Base-by-base conservation (phyloP, 371 early-diverging fungal species). In the Actinomortierella ambigua region DNA sequence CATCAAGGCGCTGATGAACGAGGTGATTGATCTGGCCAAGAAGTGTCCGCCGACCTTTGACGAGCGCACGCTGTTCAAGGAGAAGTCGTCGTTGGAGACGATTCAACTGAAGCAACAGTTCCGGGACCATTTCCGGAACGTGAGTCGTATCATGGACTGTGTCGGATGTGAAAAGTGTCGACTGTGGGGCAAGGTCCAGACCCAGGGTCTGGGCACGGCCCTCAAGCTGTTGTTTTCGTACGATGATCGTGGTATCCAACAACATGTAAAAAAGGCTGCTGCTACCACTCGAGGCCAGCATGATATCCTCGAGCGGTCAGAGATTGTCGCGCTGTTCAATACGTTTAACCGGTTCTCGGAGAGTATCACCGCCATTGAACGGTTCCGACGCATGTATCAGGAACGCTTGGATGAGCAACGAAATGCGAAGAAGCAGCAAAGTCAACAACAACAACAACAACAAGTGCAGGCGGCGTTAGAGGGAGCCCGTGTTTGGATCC, bases 161-260 rank as follows among this genome's bases (percentile, higher is more conserved):
- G 95, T 98, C 17, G 94, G 93, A 0, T 99, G 99, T 77, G 96
- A 98, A 75, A 98, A 98, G 77, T 99, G 99, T 70, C 80, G 95
- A 53, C 80, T 99, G 29, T 99, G 99, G 99, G 99, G 99, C 22
- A 99, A 99, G 64, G 65, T 90, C 22, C 93, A 94, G 69, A 88
- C 89, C 15, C 77, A 85, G 28, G 93, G 93, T 68, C 63, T 71
- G 6, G 71, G 71, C 17, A 71, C 71, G 7, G 71, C 71, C 1
- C 66, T 71, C 59, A 71, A 71, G 53, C 39, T 71, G 13, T 59
- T 71, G 54, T 98, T 98, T 75, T 92, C 94, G 1, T 93, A 90
- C 71, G 91, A 88, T 27, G 94, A 94, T 39, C 77, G 77, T 7
- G 76, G 78, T 18, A 78, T 90, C 50, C 68, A 85, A 88, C 87